These are phyloP conservation scores for Aechmea fasciata DNA, from an alignment of 176 grass and related monocot genomes.

Conservation along the genomic window DNA sequence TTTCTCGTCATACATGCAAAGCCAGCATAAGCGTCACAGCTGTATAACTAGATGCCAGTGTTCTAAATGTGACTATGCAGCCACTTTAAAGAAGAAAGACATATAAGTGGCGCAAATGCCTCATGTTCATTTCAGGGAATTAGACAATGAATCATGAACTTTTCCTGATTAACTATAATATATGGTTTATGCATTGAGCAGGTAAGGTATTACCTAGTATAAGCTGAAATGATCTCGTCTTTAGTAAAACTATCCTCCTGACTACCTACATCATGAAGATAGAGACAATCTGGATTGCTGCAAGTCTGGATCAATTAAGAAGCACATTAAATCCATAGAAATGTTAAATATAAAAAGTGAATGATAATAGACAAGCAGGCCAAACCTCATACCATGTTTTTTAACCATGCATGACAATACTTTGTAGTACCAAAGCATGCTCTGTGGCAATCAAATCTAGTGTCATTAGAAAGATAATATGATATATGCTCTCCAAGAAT, in stretches of 20 bases:
- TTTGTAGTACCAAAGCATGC: slow-evolving; percentile 99
- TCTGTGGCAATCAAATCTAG: slow-evolving; percentile 31
- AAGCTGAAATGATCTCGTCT: slow-evolving; percentile 97
- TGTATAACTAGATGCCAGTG: too few relatives aligned
- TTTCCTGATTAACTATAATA: slow-evolving; percentile 2
- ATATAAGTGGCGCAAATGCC: too few relatives aligned
- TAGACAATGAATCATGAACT: not conserved
- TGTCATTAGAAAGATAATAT: slow-evolving; percentile 12
- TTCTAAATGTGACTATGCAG: too few relatives aligned
- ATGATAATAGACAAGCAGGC: slow-evolving; percentile 15
- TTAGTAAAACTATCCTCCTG: slow-evolving; percentile 99
- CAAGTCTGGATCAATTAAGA: slow-evolving; percentile 58
- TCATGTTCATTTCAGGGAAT: too few relatives aligned
- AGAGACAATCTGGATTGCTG: slow-evolving; percentile 97
- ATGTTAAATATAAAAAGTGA: slow-evolving; percentile 10
- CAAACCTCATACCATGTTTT: slow-evolving; percentile 67
- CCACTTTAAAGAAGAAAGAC: too few relatives aligned
- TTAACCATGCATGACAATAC: slow-evolving; percentile 95
- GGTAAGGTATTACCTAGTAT: slow-evolving; percentile 58
- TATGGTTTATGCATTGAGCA: not conserved
- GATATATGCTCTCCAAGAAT: slow-evolving; percentile 8
- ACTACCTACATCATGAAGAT: slow-evolving; percentile 92
- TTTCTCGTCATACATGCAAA: too few relatives aligned
- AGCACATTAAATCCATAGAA: slow-evolving; percentile 3
- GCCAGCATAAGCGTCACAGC: too few relatives aligned